Base-by-base conservation (phyloP, 192 early-diverging fungal genomes). In the Polychytrium aggregatum region DNA sequence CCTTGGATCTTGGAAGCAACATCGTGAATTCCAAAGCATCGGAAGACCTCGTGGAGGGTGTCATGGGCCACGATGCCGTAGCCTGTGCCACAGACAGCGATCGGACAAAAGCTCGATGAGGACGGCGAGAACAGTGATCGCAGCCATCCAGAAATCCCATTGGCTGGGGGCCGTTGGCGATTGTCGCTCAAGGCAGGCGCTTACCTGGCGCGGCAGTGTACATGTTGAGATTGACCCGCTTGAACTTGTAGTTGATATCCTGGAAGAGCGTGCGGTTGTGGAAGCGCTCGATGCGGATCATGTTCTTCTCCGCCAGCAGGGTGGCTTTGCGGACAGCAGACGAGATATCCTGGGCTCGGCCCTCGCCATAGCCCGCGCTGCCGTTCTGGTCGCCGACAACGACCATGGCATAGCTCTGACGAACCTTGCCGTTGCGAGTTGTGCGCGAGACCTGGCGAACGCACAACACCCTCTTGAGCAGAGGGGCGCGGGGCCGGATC, bases 341-440 rank as follows among this genome's bases (percentile, higher is more conserved):
- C 34, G 76, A 63, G 10, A 67, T 69, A 49, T 97, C 95, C 29
- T 74, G 60, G 30, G 84, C 82, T 56, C 90, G 85, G 18, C 88
- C 95, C 61, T 91, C 87, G 18, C 95, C 95, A 56, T 83, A 92
- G 17, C 95, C 93, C 6, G 88, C 92, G 33, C 83, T 68, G 1
- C 95, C 95, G 34, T 82, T 72, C 7, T 87, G 87, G 56, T 95
- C 90, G 4, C 95, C 95, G 4, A 98, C 92, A 2, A 97, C 89
- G 6, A 98, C 95, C 37, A 94, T 56, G 0, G 89, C 89, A 28
- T 87, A 90, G 72, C 88, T 81, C 26, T 81, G 81, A 29, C 82
- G 62, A 3, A 69, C 55, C 56, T 76, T 76, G 8, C 73, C 73
- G 42, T 64, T 64, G 21, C 46, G 53, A 24, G 53, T 76, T 22